Evolutionary conservation across 2,329 filamentous ascomycete genomes (phyloP), one percentile per base, ranked within the genome.

Genomic region (Hymenoscyphus linearis): DNA sequence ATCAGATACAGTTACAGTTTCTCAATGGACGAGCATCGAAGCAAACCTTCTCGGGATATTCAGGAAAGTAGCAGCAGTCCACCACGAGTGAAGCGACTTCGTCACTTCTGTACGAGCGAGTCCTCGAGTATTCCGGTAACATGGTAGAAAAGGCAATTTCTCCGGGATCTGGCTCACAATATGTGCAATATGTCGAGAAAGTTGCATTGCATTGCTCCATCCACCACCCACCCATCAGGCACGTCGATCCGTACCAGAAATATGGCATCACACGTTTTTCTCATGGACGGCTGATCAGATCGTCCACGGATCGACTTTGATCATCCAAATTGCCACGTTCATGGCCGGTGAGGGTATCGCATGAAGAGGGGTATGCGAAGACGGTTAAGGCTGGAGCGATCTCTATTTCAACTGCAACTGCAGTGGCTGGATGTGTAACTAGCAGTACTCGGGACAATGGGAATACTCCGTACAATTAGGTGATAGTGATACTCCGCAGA

Each of bases 331-430:
- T 10, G 14, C 40, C 40, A 31, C 31, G 31, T 31, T 31, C 31
- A 31, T 31, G 31, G 4, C 31, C 31, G 31, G 31, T 31, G 31
- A 31, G 31, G 4, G 31, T 9, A 31, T 5, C 18, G 44, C 44
- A 18, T 50, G 44, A 50, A 50, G 44, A 50, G 44, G 44, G 44
- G 44, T 50, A 50, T 22, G 22, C 18, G 18, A 22, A 50, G 44
- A 22, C 44, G 44, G 44, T 50, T 50, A 50, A 50, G 44, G 44
- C 44, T 50, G 44, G n/a, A 50, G 44, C 44, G 44, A 50, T 50
- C 44, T 47, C 44, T 18, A 50, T 50, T 50, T 50, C 44, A n/a
- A n/a, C n/a, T n/a, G n/a, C 18, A 22, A 14, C 13, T 25, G 44
- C 44, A n/a, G 40, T 47, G 40, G 40, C 40, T 47, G n/a, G 40